phyloP scores from a whole-genome alignment of 2,329 filamentous ascomycete genomes.

The Trichoderma atroviride region DNA sequence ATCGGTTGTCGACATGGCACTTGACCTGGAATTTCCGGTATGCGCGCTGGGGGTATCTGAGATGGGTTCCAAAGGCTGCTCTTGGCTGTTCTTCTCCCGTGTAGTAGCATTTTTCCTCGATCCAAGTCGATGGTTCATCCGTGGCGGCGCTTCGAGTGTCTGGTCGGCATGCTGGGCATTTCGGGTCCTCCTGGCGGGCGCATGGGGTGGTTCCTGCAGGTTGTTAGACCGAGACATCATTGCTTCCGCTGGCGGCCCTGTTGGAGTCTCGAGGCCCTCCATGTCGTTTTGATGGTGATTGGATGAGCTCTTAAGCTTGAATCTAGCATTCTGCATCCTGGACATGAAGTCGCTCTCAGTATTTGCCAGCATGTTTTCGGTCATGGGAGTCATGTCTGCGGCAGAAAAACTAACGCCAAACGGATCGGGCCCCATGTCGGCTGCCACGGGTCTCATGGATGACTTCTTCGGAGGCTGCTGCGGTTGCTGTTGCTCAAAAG shows the following conservation, averaged over 20 bases:
- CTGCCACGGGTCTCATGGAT: conserved; percentile 42
- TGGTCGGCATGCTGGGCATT: conserved; percentile 56
- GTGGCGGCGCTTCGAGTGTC: conserved; percentile 62
- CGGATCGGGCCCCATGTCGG: conserved; percentile 50
- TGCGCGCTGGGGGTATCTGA: conserved; percentile 45
- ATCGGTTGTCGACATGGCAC: conserved; percentile 55
- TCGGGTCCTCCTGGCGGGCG: conserved; percentile 56
- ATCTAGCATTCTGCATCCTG: conserved; percentile 56
- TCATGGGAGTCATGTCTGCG: conserved; percentile 45
- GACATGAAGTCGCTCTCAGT: conserved; percentile 59
- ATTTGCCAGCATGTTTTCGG: conserved; percentile 46
- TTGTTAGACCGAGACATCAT: conserved; percentile 33
- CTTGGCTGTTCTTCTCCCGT: conserved; percentile 37
- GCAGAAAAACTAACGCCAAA: conserved; percentile 52
- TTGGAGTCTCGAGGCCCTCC: conserved; percentile 67
- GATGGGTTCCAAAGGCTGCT: conserved; percentile 42
- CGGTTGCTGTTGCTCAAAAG: background rate
- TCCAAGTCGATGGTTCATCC: conserved; percentile 61
- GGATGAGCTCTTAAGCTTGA: conserved; percentile 47
- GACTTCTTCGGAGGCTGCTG: conserved; percentile 45
- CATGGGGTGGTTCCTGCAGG: conserved; percentile 53
- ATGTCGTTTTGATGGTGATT: conserved; percentile 44
- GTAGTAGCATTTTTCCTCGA: conserved; percentile 46
- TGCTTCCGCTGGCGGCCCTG: conserved; percentile 34
- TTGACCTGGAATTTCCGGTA: conserved; percentile 42